phyloP scores from a whole-genome alignment of 345 rosid species.

The Eucalyptus microcorys region DNA sequence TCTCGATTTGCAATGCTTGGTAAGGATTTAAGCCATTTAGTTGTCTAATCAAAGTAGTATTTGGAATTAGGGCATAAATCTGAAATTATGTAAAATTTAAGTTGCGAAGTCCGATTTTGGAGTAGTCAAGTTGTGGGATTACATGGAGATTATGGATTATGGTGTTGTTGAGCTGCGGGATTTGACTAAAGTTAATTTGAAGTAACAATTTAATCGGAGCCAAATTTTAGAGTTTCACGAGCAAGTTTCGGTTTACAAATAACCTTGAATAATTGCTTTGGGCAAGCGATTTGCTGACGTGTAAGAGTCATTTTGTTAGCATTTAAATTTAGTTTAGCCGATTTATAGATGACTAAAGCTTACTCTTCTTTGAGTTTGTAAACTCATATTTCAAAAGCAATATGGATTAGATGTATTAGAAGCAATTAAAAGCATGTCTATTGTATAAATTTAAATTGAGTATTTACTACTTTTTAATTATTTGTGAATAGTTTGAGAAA shows the following conservation, averaged over 20 bases:
- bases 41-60: not conserved
- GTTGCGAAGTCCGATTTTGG: not conserved
- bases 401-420: too few species aligned
- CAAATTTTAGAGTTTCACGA: not conserved
- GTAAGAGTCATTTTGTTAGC: not conserved
- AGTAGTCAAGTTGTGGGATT: not conserved
- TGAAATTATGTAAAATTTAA: not conserved
- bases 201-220: fast-evolving
- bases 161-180: not conserved
- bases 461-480: too few species aligned
- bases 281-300: fast-evolving
- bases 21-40: not conserved
- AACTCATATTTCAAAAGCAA: fast-evolving
- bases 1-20: not conserved
- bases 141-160: not conserved
- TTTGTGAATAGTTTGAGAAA: too few species aligned
- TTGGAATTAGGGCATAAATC: not conserved
- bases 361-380: not conserved
- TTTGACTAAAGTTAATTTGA: not conserved
- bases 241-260: fast-evolving
- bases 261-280: not conserved
- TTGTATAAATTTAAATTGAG: not conserved
- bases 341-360: not conserved
- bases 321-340: fast-evolving
- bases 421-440: not conserved